Conservation (phyloP, 768 basidiomycete genomes). For the Russula foetens region DNA sequence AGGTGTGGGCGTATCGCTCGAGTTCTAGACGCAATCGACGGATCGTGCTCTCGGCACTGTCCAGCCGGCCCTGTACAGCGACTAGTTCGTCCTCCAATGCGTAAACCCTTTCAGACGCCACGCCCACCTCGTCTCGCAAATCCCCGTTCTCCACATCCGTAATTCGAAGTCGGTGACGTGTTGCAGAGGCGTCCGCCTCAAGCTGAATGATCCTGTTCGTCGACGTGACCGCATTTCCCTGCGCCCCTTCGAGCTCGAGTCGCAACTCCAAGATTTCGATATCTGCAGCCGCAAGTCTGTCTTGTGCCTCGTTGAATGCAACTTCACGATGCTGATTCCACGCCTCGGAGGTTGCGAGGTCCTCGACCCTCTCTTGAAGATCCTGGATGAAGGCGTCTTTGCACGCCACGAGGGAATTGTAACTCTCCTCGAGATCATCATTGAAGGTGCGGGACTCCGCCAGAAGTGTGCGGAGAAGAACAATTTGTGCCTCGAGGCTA, state of each 20-base stretch:
- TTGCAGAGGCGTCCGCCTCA: constrained; percentile 9
- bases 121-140: constrained; percentile 7
- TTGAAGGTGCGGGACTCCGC: constrained; percentile 15
- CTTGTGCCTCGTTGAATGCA: constrained; percentile 7
- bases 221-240: constrained; percentile 15
- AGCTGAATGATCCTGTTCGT: constrained; percentile 21
- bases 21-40: constrained; percentile 13
- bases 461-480: constrained; percentile 9
- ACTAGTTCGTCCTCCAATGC: constrained; percentile 15
- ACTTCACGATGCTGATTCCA: constrained; percentile 6
- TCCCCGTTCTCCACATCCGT: constrained; percentile 9
- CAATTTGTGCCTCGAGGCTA: constrained; percentile 6
- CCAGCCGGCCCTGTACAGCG: constrained; percentile 1
- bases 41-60: constrained; percentile 1
- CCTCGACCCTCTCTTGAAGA: constrained; percentile 11
- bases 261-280: constrained; percentile 18
- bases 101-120: neutral
- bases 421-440: constrained; percentile 15
- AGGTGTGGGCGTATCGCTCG: neutral
- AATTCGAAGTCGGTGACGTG: constrained; percentile 5
- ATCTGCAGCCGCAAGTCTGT: constrained; percentile 15
- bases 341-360: neutral
- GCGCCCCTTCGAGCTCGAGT: constrained; percentile 17
- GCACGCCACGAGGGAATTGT: constrained; percentile 10
- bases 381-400: constrained; percentile 20